These are phyloP conservation scores for Russula lepida DNA, from an alignment of 768 basidiomycete genomes.

Conservation along the genomic window DNA sequence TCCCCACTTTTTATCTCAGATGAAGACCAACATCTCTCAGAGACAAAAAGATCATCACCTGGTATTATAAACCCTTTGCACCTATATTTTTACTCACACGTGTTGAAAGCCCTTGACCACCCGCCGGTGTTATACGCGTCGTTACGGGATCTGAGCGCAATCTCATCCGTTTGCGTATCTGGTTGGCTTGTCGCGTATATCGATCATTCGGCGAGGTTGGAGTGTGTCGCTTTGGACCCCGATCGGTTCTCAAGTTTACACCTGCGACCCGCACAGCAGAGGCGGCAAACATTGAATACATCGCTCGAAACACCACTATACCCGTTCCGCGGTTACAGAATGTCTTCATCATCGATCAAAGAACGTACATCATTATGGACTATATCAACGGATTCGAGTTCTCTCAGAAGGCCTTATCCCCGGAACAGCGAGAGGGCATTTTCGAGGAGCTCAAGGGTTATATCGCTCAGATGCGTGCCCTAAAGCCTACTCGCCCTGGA, in stretches of 20 bases:
- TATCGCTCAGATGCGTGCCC: neutral
- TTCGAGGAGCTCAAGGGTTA: neutral
- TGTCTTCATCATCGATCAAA: neutral
- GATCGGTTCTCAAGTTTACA: neutral
- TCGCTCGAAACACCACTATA: neutral
- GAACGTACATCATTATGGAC: neutral
- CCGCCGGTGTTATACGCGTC: neutral
- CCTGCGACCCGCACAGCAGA: neutral
- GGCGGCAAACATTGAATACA: neutral
- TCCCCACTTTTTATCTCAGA: neutral
- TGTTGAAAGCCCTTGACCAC: neutral
- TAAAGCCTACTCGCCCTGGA: neutral
- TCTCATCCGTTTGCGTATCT: neutral
- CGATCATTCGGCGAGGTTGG: too few relatives aligned
- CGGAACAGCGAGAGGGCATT: neutral
- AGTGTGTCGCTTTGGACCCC: neutral
- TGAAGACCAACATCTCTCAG: neutral
- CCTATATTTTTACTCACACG: neutral
- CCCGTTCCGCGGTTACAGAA: neutral
- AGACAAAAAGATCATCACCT: neutral
- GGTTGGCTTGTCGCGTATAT: conserved; percentile 13
- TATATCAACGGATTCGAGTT: neutral
- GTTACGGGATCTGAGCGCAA: neutral
- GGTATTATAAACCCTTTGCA: neutral
- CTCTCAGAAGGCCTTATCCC: neutral